Conservation (phyloP, 2,329 filamentous ascomycete species). For the Microdochium nivale region DNA sequence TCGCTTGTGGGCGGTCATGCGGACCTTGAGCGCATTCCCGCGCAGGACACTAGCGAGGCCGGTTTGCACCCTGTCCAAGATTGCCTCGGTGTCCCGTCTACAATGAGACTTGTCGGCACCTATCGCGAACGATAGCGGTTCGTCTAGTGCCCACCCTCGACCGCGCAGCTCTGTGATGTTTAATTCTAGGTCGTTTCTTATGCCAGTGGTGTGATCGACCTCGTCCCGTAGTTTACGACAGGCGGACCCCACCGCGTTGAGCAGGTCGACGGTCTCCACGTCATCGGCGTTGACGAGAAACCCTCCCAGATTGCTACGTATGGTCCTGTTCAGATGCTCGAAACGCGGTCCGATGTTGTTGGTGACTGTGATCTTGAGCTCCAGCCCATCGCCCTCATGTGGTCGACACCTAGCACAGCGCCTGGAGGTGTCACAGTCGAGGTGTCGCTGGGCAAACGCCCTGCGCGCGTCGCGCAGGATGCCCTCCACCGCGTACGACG, state of each 20-base stretch:
- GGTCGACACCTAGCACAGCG: slow-evolving; percentile 28
- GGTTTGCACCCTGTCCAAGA: slow-evolving; percentile 41
- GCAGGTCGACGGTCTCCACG: slow-evolving; percentile 29
- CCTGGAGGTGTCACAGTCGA: slow-evolving; percentile 24
- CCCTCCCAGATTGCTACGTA: slow-evolving; percentile 12
- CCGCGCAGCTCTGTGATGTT: slow-evolving; percentile 36
- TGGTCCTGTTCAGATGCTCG: slow-evolving; percentile 31
- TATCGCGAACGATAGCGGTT: slow-evolving; percentile 36
- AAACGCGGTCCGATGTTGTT: slow-evolving; percentile 43
- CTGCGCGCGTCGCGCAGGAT: slow-evolving; percentile 30
- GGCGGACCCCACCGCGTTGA: slow-evolving; percentile 16
- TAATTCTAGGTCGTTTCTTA: slow-evolving; percentile 39
- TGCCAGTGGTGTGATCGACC: slow-evolving; percentile 30
- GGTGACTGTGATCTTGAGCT: slow-evolving; percentile 33
- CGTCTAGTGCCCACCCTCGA: slow-evolving; percentile 33
- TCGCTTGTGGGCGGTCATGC: slow-evolving; percentile 39
- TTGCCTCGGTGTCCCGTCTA: slow-evolving; percentile 35
- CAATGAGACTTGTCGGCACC: slow-evolving; percentile 31
- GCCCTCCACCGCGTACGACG: slow-evolving; percentile 30
- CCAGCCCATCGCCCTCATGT: slow-evolving; percentile 33
- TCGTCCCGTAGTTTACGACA: slow-evolving; percentile 19
- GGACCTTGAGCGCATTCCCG: slow-evolving; percentile 35
- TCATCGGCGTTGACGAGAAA: slow-evolving; percentile 23
- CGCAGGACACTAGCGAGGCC: slow-evolving; percentile 39
- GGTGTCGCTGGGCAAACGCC: slow-evolving; percentile 30